Base-by-base conservation (phyloP, 345 rosid genomes). In the Salix dunnii region DNA sequence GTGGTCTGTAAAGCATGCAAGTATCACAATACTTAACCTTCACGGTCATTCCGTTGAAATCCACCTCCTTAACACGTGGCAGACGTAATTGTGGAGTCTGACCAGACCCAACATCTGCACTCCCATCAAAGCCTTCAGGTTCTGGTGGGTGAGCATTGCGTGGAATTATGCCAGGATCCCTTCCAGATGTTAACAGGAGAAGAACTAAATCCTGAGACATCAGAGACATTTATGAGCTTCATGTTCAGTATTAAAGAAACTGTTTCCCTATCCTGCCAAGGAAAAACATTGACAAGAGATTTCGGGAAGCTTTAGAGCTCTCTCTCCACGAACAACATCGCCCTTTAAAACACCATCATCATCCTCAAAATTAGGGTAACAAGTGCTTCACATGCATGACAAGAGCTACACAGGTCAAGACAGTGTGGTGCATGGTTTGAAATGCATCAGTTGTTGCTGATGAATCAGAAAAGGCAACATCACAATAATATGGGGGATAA, bases 1-100 rank as follows among this genome's bases (percentile, higher is more conserved):
- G 81, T 64, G 84, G 84, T 61, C 84, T 78, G 69, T 82, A 82
- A 71, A 82, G 84, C 84, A 82, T 82, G 76, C 84, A 82, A 21
- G 84, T 78, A 66, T 82, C 84, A 78, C 84, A 82, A 61, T 82
- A 82, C 58, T 78, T 82, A 14, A 82, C 72, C 65, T 74, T 82
- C 53, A 82, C 78, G 33, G 25, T 33, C 67, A 63, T 63, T 38
- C 84, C 84, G 36, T 78, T 78, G 71, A 82, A 75, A 43, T 70
- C 79, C 42, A 82, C 81, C 31, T 82, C 84, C 78, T 82, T 82
- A 58, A 78, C 6, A 49, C 84, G 84, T 38, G 84, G 81, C 69
- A 82, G 67, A 55, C 84, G 84, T 43, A 82, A 28, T 68, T 78
- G 81, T 9, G 81, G 84, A 74, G 84, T 82, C 71, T 82, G 84